phyloP scores from a whole-genome alignment of 2,329 filamentous ascomycete genomes.

The Pseudogymnoascus sp. region DNA sequence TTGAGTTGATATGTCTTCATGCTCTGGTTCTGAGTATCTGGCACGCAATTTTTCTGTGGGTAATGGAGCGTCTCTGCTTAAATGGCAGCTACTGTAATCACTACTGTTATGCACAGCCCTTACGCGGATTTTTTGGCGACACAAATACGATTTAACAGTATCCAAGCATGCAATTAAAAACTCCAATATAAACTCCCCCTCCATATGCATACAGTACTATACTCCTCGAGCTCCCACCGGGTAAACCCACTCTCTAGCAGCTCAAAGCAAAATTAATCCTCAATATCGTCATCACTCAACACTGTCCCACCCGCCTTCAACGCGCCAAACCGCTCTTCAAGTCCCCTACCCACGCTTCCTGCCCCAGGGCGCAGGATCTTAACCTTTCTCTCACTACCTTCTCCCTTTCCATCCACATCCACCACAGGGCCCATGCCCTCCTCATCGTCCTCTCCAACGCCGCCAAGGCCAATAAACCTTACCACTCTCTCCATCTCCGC shows the following conservation, averaged over 20 bases:
- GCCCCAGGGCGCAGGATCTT: slow-evolving; percentile 16
- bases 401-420: slow-evolving; percentile 38
- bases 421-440: slow-evolving; percentile 31
- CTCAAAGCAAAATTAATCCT: slow-evolving; percentile 40
- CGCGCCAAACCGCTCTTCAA: slow-evolving; percentile 14
- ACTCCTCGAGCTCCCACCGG: background rate
- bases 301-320: slow-evolving; percentile 51
- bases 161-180: background rate
- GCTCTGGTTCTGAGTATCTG: too few species aligned
- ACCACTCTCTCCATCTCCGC: slow-evolving; percentile 32
- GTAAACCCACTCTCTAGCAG: background rate
- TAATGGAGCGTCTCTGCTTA: too few species aligned
- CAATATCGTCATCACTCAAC: slow-evolving; percentile 77
- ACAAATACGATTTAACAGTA: background rate
- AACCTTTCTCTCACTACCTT: slow-evolving; percentile 27
- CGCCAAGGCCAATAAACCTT: slow-evolving; percentile 29
- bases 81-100: background rate
- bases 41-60: too few species aligned
- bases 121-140: background rate
- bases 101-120: background rate
- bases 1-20: too few species aligned
- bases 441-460: slow-evolving; percentile 38
- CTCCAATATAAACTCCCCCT: background rate
- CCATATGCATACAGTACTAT: background rate
- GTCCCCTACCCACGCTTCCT: slow-evolving; percentile 16